Evolutionary conservation across 352 stramenopile genomes (phyloP), one percentile per base, ranked within the genome.

Genomic region (Pelagophyceae sp.): DNA sequence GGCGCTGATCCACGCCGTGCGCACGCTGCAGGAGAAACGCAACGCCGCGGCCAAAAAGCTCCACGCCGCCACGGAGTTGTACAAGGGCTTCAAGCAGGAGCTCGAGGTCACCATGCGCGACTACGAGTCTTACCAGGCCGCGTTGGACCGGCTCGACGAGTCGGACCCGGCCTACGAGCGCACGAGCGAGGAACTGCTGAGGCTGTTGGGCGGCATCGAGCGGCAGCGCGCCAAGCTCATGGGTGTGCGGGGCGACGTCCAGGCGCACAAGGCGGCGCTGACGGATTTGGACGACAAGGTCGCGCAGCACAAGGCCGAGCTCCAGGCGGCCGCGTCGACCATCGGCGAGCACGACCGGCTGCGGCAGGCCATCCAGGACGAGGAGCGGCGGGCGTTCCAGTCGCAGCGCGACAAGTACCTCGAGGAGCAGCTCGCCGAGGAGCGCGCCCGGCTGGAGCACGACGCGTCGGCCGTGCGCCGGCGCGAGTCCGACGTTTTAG

Each of bases 1-100:
- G 80, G 89, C 91, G 65, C 89, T 92, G 51, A 88, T 97, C 82
- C 94, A 93, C 82, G 89, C 86, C 38, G 89, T 96, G 75, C 93
- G 94, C 75, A 79, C 77, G 51, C 82, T 96, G 27, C 89, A 95
- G 69, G 70, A 80, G 76, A 83, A 89, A 58, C 94, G 94, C 76
- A 79, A 89, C n/a, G 77, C 84, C 38, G 29, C 20, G 15, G 17
- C 27, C 1, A 93, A 93, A 77, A 83, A 89, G 38, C 83, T 95
- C 72, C 87, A 89, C 5, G 77, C 85, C 5, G 79, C 80, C 50
- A 95, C 94, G 75, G 86, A 90, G 35, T 87, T 87, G 65, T 94
- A 93, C 72, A 82, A 80, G 1, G 63, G 83, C 6, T 85, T 91
- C 77, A 94, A 94, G 79, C 81, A 63, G 63, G 85, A 87, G 72